A percentile compares a stretch with the other conserved stretches of the same genome.
Evolutionary conservation across 2,329 filamentous ascomycete species (phyloP).

Genomic region (Aspergillus transmontanensis): DNA sequence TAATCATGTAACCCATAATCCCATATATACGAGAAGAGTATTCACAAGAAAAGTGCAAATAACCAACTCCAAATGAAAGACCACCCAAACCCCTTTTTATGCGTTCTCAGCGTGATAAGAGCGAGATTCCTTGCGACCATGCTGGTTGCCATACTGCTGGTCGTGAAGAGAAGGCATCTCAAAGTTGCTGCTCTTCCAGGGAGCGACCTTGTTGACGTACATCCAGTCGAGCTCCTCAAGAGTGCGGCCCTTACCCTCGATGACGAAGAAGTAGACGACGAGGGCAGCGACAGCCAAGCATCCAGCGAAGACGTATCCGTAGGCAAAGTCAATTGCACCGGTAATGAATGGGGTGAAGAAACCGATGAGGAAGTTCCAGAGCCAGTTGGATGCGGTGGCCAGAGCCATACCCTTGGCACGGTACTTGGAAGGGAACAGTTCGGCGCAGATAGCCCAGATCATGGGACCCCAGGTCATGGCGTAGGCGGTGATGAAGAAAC

Average conservation of each 20-base stretch:
- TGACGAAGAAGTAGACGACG: conserved; percentile 73
- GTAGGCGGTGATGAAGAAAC: conserved; percentile 71
- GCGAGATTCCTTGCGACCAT: conserved; percentile 26
- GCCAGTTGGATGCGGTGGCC: conserved; percentile 79
- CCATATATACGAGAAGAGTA: conserved; percentile 1
- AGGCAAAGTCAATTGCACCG: conserved; percentile 68
- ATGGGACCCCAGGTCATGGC: conserved; percentile 70
- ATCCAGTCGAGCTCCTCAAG: conserved; percentile 76
- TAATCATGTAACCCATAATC: conserved; percentile 1
- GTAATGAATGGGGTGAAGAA: conserved; percentile 83
- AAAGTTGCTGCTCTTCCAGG: conserved; percentile 60
- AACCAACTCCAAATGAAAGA: not conserved
- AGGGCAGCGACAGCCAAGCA: conserved; percentile 66
- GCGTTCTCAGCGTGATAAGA: conserved; percentile 33
- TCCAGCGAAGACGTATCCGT: conserved; percentile 75
- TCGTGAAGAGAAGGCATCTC: conserved; percentile 28
- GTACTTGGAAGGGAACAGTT: conserved; percentile 47
- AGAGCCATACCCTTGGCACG: conserved; percentile 77
- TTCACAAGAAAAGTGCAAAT: not conserved
- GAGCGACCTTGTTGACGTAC: conserved; percentile 65
- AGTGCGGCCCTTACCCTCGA: conserved; percentile 69
- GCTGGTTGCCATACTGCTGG: conserved; percentile 3
- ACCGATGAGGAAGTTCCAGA: conserved; percentile 70
- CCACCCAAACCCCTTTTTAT: conserved; percentile 12
- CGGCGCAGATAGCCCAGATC: conserved; percentile 51